Conservation (phyloP, 2,329 filamentous ascomycete species). For the Aspergillus udagawae region DNA sequence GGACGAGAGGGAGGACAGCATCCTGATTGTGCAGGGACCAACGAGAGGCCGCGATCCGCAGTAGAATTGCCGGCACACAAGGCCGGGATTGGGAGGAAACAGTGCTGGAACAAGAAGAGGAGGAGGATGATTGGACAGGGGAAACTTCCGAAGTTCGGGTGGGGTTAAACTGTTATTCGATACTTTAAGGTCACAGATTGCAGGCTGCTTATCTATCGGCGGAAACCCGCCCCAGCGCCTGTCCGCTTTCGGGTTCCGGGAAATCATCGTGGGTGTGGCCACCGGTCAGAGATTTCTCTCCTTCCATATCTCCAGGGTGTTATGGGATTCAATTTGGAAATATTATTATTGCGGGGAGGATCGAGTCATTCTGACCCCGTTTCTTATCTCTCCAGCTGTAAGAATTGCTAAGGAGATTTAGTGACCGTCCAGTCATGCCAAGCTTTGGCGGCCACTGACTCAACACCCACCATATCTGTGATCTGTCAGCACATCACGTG, state of each 20-base stretch:
- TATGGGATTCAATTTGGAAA: background rate
- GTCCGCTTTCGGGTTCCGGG: constrained; percentile 13
- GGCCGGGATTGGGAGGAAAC: constrained; percentile 6
- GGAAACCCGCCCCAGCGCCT: constrained; percentile 12
- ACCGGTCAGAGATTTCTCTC: background rate
- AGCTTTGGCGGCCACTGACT: background rate
- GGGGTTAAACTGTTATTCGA: constrained; percentile 26
- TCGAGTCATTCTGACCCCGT: no score
- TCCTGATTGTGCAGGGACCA: background rate
- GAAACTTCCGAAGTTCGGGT: constrained; percentile 33
- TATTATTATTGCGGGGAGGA: no score
- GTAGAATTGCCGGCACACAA: constrained; percentile 6
- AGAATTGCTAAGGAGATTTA: background rate
- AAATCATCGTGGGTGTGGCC: constrained; percentile 9
- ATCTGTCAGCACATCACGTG: background rate
- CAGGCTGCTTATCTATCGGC: constrained; percentile 27
- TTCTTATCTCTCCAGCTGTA: background rate
- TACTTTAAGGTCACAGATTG: constrained; percentile 34
- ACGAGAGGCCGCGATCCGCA: constrained; percentile 2
- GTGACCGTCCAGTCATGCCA: background rate
- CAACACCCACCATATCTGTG: background rate
- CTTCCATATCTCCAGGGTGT: background rate
- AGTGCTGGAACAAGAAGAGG: constrained; percentile 10
- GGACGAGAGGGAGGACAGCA: constrained; percentile 23
- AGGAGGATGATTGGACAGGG: constrained; percentile 10